Percentiles rank a stretch among this genome's conserved stretches.
phyloP scores from a whole-genome alignment of 768 basidiomycete genomes.

The Lactifluus subvellereus region DNA sequence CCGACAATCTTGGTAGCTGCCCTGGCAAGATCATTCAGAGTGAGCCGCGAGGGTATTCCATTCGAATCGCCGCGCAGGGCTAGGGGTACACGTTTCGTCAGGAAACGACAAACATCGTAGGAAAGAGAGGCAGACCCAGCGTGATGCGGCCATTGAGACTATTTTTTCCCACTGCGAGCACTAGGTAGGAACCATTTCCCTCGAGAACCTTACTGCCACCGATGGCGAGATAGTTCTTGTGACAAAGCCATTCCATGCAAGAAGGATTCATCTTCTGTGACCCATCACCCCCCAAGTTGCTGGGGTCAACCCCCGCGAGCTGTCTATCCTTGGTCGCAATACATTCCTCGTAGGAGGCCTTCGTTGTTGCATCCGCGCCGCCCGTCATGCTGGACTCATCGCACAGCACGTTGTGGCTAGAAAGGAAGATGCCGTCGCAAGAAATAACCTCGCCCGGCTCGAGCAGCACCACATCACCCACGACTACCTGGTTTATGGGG shows the following conservation, averaged over 20 bases:
- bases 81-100: slow-evolving; percentile 29
- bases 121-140: slow-evolving; percentile 66
- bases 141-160: slow-evolving; percentile 96
- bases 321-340: slow-evolving; percentile 40
- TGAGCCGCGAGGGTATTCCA: slow-evolving; percentile 88
- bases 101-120: background rate
- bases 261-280: slow-evolving; percentile 18
- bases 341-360: slow-evolving; percentile 78
- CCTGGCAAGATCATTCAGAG: slow-evolving; percentile 88
- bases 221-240: slow-evolving; percentile 88
- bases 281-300: slow-evolving; percentile 19
- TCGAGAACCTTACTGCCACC: slow-evolving; percentile 91
- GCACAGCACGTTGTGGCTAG: slow-evolving; percentile 89
- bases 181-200: slow-evolving; percentile 88
- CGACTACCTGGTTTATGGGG: slow-evolving; percentile 69
- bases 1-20: slow-evolving; percentile 89
- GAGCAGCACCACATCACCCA: slow-evolving; percentile 86
- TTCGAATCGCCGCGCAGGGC: slow-evolving; percentile 83
- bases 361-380: slow-evolving; percentile 92
- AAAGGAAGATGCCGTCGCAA: slow-evolving; percentile 90
- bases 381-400: slow-evolving; percentile 97
- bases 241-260: slow-evolving; percentile 35
- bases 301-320: slow-evolving; percentile 8
- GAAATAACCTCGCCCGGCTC: slow-evolving; percentile 96
- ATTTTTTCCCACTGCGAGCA: slow-evolving; percentile 86